phyloP scores from a whole-genome alignment of 306 rosid genomes.

The Cyclanthera cordifolia region DNA sequence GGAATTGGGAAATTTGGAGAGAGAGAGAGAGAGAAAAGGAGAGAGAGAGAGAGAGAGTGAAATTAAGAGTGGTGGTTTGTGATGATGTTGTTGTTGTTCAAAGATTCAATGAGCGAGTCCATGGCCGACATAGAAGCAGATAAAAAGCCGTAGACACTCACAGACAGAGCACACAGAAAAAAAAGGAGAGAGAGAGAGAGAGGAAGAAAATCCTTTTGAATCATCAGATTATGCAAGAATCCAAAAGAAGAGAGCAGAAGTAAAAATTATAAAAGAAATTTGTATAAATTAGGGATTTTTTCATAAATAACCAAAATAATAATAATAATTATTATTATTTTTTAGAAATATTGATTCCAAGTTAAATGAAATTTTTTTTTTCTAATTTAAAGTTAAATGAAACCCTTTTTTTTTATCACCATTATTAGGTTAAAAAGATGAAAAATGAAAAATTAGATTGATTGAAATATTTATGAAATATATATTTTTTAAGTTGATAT shows the following conservation, averaged over 20 bases:
- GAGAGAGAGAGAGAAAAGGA: not conserved
- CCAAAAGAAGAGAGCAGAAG: constrained; percentile 11
- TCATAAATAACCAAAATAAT: not conserved
- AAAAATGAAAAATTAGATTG: no score
- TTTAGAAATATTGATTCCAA: no score
- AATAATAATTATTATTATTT: no score
- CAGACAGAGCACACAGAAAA: constrained; percentile 6
- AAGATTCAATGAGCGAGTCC: constrained; percentile 9
- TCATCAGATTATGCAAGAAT: constrained; percentile 16
- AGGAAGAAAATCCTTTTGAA: constrained; percentile 1
- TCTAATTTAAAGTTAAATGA: no score
- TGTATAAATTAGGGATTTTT: no score
- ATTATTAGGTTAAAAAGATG: no score
- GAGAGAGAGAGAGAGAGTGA: not conserved
- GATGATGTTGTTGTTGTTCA: constrained; percentile 12
- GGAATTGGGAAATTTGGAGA: not conserved
- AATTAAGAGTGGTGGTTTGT: not conserved
- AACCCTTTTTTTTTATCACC: no score
- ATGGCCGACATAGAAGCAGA: constrained; percentile 19
- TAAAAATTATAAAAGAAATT: not conserved
- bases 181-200: not conserved
- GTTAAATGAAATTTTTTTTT: no score
- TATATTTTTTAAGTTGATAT: no score
- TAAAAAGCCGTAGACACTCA: constrained; percentile 15
- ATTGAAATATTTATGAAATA: no score